Percentiles rank a stretch among this genome's conserved stretches.
Evolutionary conservation across 2,329 filamentous ascomycete genomes (phyloP).

Genomic region (Westerdykella ornata): DNA sequence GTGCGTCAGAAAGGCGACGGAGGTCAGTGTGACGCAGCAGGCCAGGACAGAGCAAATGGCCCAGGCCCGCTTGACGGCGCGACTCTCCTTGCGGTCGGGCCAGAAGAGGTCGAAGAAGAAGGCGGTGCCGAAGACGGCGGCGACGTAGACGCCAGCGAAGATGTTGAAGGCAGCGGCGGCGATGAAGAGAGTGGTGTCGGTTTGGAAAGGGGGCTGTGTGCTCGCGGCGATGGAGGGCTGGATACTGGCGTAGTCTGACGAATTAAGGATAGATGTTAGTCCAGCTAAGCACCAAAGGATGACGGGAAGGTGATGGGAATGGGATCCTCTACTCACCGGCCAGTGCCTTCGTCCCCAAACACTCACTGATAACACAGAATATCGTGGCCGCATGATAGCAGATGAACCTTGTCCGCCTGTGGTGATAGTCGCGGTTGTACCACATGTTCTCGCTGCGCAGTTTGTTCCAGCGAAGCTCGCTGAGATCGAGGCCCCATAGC

Average conservation of each 20-base stretch:
- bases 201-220: conserved; percentile 4
- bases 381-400: conserved; percentile 57
- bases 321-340: conserved; percentile 40
- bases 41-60: conserved; percentile 47
- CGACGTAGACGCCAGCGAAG: conserved; percentile 52
- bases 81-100: conserved; percentile 49
- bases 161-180: conserved; percentile 54
- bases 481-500: conserved; percentile 53
- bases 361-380: conserved; percentile 51
- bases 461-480: conserved; percentile 53
- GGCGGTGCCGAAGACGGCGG: conserved; percentile 52
- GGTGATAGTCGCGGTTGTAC: conserved; percentile 46
- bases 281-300: too few relatives aligned
- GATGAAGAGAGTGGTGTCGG: conserved; percentile 52
- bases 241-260: conserved; percentile 44
- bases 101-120: conserved; percentile 60
- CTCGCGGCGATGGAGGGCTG: conserved; percentile 34
- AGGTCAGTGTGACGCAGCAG: conserved; percentile 43
- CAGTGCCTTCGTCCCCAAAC: conserved; percentile 50
- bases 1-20: conserved; percentile 6
- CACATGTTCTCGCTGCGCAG: conserved; percentile 56
- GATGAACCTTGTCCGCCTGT: conserved; percentile 53
- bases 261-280: conserved; percentile 50
- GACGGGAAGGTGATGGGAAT: too few relatives aligned
- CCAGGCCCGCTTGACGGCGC: conserved; percentile 49